Evolutionary conservation across 768 basidiomycete genomes (phyloP).

Genomic region (Leccinum ochraceum): DNA sequence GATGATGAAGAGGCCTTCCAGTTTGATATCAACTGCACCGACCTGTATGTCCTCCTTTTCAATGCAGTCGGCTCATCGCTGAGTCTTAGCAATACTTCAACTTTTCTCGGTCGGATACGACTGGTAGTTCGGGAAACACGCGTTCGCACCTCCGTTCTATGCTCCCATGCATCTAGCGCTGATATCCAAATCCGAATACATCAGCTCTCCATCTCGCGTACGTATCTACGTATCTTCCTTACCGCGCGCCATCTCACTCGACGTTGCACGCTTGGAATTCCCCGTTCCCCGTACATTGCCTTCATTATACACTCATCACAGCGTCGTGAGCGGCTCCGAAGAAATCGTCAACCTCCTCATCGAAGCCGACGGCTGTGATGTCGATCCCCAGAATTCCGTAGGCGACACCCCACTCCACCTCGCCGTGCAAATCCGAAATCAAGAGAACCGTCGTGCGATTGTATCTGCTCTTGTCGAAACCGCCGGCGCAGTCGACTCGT

Average conservation of each 20-base stretch:
- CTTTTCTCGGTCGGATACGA: neutral
- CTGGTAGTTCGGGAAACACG: conserved; percentile 30
- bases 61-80: neutral
- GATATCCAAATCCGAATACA: conserved; percentile 3
- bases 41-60: conserved; percentile 24
- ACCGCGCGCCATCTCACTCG: neutral
- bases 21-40: conserved; percentile 35
- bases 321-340: conserved; percentile 16
- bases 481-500: conserved; percentile 30
- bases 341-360: conserved; percentile 28
- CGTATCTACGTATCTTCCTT: conserved; percentile 7
- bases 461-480: conserved; percentile 25
- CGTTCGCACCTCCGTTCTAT: conserved; percentile 23
- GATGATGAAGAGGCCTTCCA: conserved; percentile 18
- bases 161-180: conserved; percentile 8
- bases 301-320: neutral
- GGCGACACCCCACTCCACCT: conserved; percentile 33
- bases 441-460: conserved; percentile 17
- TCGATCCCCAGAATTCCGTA: conserved; percentile 26
- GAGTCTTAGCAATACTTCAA: neutral
- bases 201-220: conserved; percentile 36
- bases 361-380: conserved; percentile 30
- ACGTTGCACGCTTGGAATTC: neutral
- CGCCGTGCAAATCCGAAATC: conserved; percentile 23
- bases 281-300: neutral